A percentile compares a stretch with the other conserved stretches of the same genome.
phyloP scores from a whole-genome alignment of 116 monocot species.

The Cymodocea nodosa region DNA sequence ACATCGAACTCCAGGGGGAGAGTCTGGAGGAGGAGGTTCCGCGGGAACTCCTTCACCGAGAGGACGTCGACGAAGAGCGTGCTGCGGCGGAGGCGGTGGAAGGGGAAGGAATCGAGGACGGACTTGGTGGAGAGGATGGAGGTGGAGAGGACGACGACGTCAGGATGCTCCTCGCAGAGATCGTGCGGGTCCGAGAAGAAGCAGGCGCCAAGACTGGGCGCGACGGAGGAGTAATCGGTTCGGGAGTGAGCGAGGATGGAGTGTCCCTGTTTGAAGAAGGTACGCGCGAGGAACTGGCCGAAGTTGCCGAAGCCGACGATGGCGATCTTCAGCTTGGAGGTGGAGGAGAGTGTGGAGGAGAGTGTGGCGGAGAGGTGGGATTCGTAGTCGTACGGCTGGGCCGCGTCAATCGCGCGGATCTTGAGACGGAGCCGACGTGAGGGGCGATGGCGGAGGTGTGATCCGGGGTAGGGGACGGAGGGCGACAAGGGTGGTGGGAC shows the following conservation, averaged over 20 bases:
- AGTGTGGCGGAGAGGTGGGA: conserved; percentile 19
- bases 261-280: conserved; percentile 66
- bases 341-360: conserved; percentile 1
- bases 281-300: conserved; percentile 79
- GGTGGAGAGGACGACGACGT: conserved; percentile 71
- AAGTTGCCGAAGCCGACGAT: conserved; percentile 81
- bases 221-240: conserved; percentile 64
- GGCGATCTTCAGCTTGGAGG: conserved; percentile 60
- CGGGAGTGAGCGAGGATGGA: conserved; percentile 72
- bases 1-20: conserved; percentile 58
- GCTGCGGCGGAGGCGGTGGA: conserved; percentile 61
- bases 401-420: conserved; percentile 41
- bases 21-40: conserved; percentile 19
- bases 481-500: no score
- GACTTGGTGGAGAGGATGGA: conserved; percentile 57
- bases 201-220: conserved; percentile 31
- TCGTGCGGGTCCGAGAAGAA: conserved; percentile 71
- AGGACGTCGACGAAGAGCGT: conserved; percentile 81
- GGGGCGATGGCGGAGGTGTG: neutral
- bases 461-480: neutral
- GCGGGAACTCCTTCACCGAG: conserved; percentile 87
- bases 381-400: conserved; percentile 48
- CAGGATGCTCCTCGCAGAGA: conserved; percentile 86
- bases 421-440: conserved; percentile 6
- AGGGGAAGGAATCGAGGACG: conserved; percentile 53